phyloP scores from a whole-genome alignment of 768 basidiomycete species.

The Aureoboletus auriporus region DNA sequence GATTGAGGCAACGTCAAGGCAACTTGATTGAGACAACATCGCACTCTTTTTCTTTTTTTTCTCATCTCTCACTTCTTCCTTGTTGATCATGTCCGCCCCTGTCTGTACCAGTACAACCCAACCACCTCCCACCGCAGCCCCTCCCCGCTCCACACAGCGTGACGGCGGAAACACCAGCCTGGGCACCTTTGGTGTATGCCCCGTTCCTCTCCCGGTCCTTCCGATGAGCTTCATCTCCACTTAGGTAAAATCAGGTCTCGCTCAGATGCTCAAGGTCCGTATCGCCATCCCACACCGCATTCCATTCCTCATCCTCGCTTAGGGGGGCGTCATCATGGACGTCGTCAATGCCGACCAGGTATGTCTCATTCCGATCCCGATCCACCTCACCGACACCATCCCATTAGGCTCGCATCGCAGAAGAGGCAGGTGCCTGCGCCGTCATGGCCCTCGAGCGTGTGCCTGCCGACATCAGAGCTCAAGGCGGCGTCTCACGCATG shows the following conservation, averaged over 20 bases:
- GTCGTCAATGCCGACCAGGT: constrained; percentile 78
- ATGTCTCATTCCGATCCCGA: neutral
- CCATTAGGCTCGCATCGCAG: constrained; percentile 84
- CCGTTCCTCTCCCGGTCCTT: neutral
- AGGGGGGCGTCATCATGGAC: constrained; percentile 95
- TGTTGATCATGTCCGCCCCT: constrained; percentile 1
- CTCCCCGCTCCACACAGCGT: constrained; percentile 46
- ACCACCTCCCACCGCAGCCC: constrained; percentile 30
- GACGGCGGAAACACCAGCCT: constrained; percentile 56
- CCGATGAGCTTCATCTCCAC: neutral
- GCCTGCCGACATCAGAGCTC: constrained; percentile 87
- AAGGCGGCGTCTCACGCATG: constrained; percentile 97
- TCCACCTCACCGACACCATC: constrained; percentile 22
- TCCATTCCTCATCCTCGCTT: neutral
- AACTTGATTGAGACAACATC: no score
- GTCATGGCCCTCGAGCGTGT: constrained; percentile 97
- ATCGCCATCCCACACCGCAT: constrained; percentile 1
- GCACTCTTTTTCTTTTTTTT: no score
- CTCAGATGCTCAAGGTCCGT: constrained; percentile 91
- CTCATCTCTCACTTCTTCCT: neutral
- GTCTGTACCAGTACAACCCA: neutral
- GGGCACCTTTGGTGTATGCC: constrained; percentile 67
- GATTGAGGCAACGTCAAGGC: no score
- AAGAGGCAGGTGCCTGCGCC: constrained; percentile 95
- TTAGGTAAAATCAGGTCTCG: constrained; percentile 89